Base-by-base conservation (phyloP, 805 yeast genomes). In the Metschnikowia hibisci region DNA sequence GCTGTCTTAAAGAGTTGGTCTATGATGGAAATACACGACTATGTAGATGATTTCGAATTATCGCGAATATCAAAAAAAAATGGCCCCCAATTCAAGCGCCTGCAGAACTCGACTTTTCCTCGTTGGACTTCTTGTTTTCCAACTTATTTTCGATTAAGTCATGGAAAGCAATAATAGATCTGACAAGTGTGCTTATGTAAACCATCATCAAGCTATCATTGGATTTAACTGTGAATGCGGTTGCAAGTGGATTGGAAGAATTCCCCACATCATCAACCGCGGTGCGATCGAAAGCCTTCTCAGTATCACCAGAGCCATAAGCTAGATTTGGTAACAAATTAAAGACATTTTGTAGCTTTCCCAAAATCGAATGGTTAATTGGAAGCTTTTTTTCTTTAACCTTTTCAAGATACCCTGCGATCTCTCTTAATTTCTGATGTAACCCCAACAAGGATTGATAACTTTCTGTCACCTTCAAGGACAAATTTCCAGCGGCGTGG, bases 121-220 rank as follows among this genome's bases (percentile, higher is more conserved):
- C 74, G 46, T 61, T 62, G 34, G 61, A 46, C 54, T 53, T 55
- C 44, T 60, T 83, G 63, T 89, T 89, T 54, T 86, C 87, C 52
- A 93, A 82, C 68, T 93, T 93, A 69, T 95, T 95, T 57, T 93
- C 98, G 60, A 93, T 93, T 64, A 93, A 77, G 63, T 93, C 95
- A 66, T 93, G 96, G 77, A 93, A 91, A 9, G 98, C 95, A 59
- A 93, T 85, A 56, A 95, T 90, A 5, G 98, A 86, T 60, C 98
- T 79, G 18, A 93, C 96, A 56, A 93, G 71, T 40, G 91, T 83
- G 57, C 93, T 80, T 52, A 93, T 81, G 62, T 95, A 95, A 20
- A 93, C 80, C 59, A 88, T 77, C 99, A 95, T 91, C 55, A 95
- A 73, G 64, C 93, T 96, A 61, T 93, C 99, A 60, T 93, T 95